Evolutionary conservation across 2,329 filamentous ascomycete genomes (phyloP).

Genomic region (Colletotrichum godetiae): DNA sequence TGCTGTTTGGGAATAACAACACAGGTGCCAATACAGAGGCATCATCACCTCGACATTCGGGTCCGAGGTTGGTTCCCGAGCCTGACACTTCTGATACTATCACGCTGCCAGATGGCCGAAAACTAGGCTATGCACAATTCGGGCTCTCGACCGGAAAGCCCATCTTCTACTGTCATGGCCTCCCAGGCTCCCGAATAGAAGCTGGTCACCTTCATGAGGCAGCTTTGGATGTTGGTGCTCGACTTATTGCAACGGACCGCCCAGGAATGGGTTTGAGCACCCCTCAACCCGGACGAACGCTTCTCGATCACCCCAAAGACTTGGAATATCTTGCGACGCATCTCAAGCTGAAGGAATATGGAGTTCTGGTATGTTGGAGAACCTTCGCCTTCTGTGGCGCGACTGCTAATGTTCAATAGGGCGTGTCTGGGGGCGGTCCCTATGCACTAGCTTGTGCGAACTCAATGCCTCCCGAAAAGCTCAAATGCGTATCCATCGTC

Average conservation of each 20-base stretch:
- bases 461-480: slow-evolving; percentile 29
- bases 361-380: slow-evolving; percentile 10
- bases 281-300: slow-evolving; percentile 43
- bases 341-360: slow-evolving; percentile 20
- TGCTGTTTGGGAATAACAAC: slow-evolving; percentile 3
- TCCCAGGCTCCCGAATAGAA: slow-evolving; percentile 54
- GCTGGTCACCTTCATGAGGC: slow-evolving; percentile 40
- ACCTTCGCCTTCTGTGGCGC: rapidly evolving
- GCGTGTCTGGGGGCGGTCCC: slow-evolving; percentile 39
- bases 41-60: background rate
- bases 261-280: slow-evolving; percentile 56
- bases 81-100: slow-evolving; percentile 40
- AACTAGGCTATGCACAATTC: slow-evolving; percentile 53
- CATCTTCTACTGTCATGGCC: slow-evolving; percentile 56
- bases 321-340: slow-evolving; percentile 27
- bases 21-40: too few relatives aligned
- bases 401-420: background rate
- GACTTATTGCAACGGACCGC: slow-evolving; percentile 52
- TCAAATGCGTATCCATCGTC: slow-evolving; percentile 35
- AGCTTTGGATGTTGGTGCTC: slow-evolving; percentile 42
- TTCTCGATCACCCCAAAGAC: slow-evolving; percentile 42
- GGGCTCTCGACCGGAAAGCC: slow-evolving; percentile 46
- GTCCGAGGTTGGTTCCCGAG: slow-evolving; percentile 24
- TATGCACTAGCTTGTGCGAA: slow-evolving; percentile 38
- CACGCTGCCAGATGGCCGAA: slow-evolving; percentile 52